A percentile compares a stretch with the other conserved stretches of the same genome.
Conservation (phyloP, 768 basidiomycete species). For the Cystofilobasidium macerans region DNA sequence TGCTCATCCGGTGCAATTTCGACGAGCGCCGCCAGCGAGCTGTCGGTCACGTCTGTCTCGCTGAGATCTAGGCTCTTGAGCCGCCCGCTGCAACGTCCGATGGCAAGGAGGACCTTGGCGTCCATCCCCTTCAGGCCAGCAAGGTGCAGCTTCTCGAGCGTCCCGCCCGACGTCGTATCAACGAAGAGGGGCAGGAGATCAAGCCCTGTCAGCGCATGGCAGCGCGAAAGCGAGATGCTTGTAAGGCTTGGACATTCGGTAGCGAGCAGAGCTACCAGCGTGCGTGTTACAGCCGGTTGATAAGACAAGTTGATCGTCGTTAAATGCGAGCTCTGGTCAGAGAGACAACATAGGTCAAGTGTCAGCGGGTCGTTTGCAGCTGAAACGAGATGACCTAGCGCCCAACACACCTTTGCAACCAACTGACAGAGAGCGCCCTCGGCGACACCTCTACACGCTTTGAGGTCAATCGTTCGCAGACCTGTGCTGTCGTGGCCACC, state of each 20-base stretch:
- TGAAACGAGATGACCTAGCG: no score
- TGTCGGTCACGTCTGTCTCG: not conserved
- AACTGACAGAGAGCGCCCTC: not conserved
- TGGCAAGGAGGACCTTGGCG: not conserved
- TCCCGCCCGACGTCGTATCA: not conserved
- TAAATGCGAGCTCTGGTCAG: not conserved
- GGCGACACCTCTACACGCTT: not conserved
- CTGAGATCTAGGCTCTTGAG: not conserved
- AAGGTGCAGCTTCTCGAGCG: not conserved
- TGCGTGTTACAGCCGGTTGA: not conserved
- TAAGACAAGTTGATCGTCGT: not conserved
- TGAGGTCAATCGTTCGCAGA: not conserved
- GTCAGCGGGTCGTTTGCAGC: no score
- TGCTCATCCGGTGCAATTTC: not conserved
- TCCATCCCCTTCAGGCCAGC: not conserved
- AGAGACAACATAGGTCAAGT: not conserved
- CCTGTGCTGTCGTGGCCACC: not conserved
- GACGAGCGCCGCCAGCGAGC: not conserved
- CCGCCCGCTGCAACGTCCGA: not conserved
- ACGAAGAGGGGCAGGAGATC: not conserved
- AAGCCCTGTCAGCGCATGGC: not conserved
- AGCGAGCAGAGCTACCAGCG: not conserved
- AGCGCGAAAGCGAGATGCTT: not conserved
- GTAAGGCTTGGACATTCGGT: not conserved
- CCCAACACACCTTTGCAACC: not conserved